Evolutionary conservation across 345 rosid genomes (phyloP).

Genomic region (Kernera saxatilis): DNA sequence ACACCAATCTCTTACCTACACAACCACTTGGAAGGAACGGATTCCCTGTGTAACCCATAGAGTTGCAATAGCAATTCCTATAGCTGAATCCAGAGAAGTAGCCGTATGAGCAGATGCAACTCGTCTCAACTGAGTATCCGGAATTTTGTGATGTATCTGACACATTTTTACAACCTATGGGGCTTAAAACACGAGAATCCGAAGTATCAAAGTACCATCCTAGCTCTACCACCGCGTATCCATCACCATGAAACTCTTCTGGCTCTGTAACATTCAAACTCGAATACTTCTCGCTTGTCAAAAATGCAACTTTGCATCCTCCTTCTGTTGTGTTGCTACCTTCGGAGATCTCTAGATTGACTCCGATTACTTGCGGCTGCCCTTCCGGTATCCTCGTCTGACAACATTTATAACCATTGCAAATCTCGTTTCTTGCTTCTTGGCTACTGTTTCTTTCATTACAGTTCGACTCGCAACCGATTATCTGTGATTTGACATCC

Average conservation of each 20-base stretch:
- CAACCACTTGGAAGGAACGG: constrained; percentile 28
- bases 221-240: constrained; percentile 14
- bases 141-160: background rate
- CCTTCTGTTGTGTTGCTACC: background rate
- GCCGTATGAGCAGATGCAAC: constrained; percentile 4
- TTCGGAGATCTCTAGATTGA: background rate
- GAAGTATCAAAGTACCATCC: constrained; percentile 32
- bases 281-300: constrained; percentile 25
- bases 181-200: background rate
- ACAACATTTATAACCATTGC: constrained; percentile 44
- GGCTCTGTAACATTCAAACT: constrained; percentile 17
- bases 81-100: constrained; percentile 25
- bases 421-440: constrained; percentile 14
- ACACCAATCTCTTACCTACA: constrained; percentile 11
- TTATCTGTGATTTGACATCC: background rate
- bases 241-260: constrained; percentile 7
- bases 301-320: constrained; percentile 28
- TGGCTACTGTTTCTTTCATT: background rate
- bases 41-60: constrained; percentile 22
- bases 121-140: background rate
- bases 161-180: background rate
- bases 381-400: constrained; percentile 33
- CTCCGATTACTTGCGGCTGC: constrained; percentile 15
- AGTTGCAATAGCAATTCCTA: constrained; percentile 12
- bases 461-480: constrained; percentile 42